Conservation (phyloP, 2,329 filamentous ascomycete species). For the Xylaria digitata region DNA sequence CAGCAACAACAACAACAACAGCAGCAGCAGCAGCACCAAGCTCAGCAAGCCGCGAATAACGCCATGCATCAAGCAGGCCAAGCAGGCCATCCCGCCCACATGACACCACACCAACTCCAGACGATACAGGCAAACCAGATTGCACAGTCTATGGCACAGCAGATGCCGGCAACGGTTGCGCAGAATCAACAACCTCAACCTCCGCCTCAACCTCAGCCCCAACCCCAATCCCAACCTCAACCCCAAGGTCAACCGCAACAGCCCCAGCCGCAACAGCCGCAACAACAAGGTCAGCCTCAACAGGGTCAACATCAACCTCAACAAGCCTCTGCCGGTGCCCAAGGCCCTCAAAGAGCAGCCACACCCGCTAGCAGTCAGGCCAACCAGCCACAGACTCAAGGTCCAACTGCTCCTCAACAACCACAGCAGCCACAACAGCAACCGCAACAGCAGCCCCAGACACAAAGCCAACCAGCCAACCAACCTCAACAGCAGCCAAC, state of each 20-base stretch:
- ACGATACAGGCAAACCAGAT: conserved; percentile 50
- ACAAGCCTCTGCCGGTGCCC: conserved; percentile 40
- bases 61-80: conserved; percentile 56
- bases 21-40: conserved; percentile 51
- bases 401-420: conserved; percentile 42
- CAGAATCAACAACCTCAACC: conserved; percentile 54
- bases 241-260: conserved; percentile 43
- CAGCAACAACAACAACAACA: conserved; percentile 30
- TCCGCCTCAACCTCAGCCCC: conserved; percentile 47
- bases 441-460: conserved; percentile 51
- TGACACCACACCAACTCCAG: conserved; percentile 57
- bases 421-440: conserved; percentile 51
- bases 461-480: conserved; percentile 46
- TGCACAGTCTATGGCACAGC: conserved; percentile 54
- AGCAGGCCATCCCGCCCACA: conserved; percentile 51
- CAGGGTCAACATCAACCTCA: conserved; percentile 41
- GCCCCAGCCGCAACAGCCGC: conserved; percentile 32
- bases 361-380: conserved; percentile 37
- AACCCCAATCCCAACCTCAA: conserved; percentile 31
- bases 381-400: conserved; percentile 52
- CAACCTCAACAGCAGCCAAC: conserved; percentile 48
- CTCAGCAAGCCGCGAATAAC: conserved; percentile 56
- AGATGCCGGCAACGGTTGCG: conserved; percentile 50
- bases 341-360: conserved; percentile 38
- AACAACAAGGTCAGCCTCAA: conserved; percentile 38